These are phyloP conservation scores for Fusarium staphyleae DNA, from an alignment of 2,329 filamentous ascomycete species.

Conservation along the genomic window DNA sequence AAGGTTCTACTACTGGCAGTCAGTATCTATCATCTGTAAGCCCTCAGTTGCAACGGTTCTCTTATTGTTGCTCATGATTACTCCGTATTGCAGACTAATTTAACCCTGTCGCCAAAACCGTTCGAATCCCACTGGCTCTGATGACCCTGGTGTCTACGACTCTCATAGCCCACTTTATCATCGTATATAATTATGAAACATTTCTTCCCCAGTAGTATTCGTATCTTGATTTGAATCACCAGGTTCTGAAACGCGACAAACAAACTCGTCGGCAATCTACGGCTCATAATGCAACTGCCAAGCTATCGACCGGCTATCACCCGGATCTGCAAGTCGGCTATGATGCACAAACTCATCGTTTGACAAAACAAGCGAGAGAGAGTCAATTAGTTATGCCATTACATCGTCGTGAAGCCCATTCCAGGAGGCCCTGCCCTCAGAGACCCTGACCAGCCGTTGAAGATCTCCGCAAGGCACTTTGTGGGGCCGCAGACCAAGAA, in stretches of 20 bases:
- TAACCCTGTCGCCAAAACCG: neutral
- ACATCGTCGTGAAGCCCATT: conserved; percentile 14
- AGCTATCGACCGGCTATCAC: conserved; percentile 8
- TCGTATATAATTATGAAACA: conserved; percentile 13
- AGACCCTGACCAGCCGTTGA: conserved; percentile 23
- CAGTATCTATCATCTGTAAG: no score
- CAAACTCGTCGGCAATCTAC: conserved; percentile 16
- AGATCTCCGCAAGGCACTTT: conserved; percentile 21
- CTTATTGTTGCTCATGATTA: no score
- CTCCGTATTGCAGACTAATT: no score
- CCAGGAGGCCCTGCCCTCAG: neutral
- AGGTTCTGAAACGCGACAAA: neutral
- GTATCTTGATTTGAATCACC: no score
- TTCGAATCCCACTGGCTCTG: neutral
- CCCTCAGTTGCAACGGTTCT: no score
- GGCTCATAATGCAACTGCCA: conserved; percentile 13
- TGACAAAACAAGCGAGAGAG: neutral
- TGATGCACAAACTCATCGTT: neutral
- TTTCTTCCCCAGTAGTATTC: no score
- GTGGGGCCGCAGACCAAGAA: conserved; percentile 31
- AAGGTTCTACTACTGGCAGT: no score
- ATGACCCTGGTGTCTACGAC: neutral
- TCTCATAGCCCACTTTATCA: neutral
- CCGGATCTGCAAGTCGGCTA: conserved; percentile 8
- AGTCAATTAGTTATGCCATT: neutral